Conservation (phyloP, 1,284 basidiomycete species). For the Pterula multifida region DNA sequence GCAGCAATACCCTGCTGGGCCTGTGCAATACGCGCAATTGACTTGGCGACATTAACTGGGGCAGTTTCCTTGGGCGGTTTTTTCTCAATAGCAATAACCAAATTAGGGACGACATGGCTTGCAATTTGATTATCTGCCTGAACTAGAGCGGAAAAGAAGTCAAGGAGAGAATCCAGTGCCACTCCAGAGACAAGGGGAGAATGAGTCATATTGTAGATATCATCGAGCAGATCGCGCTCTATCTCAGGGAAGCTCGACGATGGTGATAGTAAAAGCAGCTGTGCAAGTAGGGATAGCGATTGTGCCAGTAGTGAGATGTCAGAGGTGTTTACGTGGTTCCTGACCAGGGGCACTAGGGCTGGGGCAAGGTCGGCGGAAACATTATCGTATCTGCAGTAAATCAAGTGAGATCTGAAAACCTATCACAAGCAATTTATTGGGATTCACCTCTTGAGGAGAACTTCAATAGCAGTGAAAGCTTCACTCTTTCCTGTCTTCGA, state of each 20-base stretch:
- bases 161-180: slow-evolving; percentile 69
- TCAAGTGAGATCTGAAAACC: slow-evolving; percentile 2
- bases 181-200: slow-evolving; percentile 67
- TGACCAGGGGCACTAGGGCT: slow-evolving; percentile 61
- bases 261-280: slow-evolving; percentile 63
- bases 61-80: slow-evolving; percentile 42
- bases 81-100: slow-evolving; percentile 52
- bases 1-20: slow-evolving; percentile 60
- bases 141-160: slow-evolving; percentile 77
- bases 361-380: slow-evolving; percentile 52
- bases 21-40: slow-evolving; percentile 71
- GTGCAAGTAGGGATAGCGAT: slow-evolving; percentile 57
- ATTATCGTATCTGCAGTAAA: slow-evolving; percentile 42
- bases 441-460: slow-evolving; percentile 53
- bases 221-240: slow-evolving; percentile 55
- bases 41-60: slow-evolving; percentile 66
- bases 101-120: slow-evolving; percentile 60
- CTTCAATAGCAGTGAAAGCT: slow-evolving; percentile 70
- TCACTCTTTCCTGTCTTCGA: slow-evolving; percentile 73
- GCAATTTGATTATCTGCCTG: slow-evolving; percentile 72
- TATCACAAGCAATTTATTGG: not conserved
- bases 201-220: slow-evolving; percentile 62
- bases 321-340: slow-evolving; percentile 54
- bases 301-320: slow-evolving; percentile 75
- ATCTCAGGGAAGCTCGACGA: slow-evolving; percentile 55